Conservation (phyloP, 768 basidiomycete species). For the Dentipellis sp. region DNA sequence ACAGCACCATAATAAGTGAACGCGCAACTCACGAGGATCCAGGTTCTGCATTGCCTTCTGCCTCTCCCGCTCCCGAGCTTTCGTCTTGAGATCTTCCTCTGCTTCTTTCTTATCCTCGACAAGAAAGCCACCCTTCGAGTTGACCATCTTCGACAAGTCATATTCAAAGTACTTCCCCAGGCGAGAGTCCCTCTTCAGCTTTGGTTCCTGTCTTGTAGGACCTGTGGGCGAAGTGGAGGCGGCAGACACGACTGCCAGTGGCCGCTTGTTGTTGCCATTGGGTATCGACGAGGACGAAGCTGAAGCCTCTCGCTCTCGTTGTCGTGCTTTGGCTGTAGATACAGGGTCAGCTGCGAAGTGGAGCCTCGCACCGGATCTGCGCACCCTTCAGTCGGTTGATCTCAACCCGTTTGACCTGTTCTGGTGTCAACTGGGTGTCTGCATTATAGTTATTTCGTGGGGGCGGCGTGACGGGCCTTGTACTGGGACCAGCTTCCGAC, state of each 20-base stretch:
- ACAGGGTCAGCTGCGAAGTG: not conserved
- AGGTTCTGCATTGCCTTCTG: constrained; percentile 65
- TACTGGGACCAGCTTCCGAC: constrained; percentile 14
- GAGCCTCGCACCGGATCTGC: not conserved
- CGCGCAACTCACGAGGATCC: constrained; percentile 54
- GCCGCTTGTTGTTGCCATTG: constrained; percentile 73
- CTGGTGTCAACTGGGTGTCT: constrained; percentile 39
- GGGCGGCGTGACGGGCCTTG: constrained; percentile 33
- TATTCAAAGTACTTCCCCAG: constrained; percentile 94
- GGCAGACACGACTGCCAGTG: constrained; percentile 48
- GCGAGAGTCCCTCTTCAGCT: constrained; percentile 63
- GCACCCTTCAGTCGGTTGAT: constrained; percentile 72
- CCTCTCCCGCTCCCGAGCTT: constrained; percentile 76
- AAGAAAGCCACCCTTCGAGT: constrained; percentile 93
- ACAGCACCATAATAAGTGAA: not conserved
- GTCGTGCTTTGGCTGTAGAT: constrained; percentile 59
- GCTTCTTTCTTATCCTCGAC: constrained; percentile 81
- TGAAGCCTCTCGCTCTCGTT: constrained; percentile 55
- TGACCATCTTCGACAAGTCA: constrained; percentile 94
- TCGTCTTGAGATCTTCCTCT: constrained; percentile 64
- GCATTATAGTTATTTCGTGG: constrained; percentile 13
- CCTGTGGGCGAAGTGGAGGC: constrained; percentile 53
- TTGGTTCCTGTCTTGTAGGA: constrained; percentile 33
- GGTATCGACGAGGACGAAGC: constrained; percentile 35
- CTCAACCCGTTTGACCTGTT: constrained; percentile 65